Base-by-base conservation (phyloP, 106 monocot species). In the Dendrobium catenatum region DNA sequence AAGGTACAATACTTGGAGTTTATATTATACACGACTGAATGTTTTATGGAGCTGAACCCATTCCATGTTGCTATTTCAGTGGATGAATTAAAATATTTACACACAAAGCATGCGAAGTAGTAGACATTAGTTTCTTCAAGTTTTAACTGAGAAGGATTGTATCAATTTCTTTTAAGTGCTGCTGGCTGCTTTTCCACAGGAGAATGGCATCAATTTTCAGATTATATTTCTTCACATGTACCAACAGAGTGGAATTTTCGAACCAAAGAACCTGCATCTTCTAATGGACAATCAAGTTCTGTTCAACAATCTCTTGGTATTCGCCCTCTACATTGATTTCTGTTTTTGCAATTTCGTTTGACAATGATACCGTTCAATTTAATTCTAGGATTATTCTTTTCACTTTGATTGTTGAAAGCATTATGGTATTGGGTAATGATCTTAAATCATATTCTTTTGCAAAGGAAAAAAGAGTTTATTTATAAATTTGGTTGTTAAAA, bases 131-230 rank as follows among this genome's bases (percentile, higher is more conserved):
- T n/a, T 10, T 61, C 22, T 10, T 22, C 5, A 61, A 61, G 61
- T 61, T 61, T 22, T 61, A 61, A 61, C 8, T 70, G 70, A 70
- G 17, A 70, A 70, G 10, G 33, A 2, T 37, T 70, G 31, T 33
- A 37, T 37, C 16, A 11, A 15, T 70, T 70, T 70, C 10, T 4
- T 31, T 29, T 37, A 70, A 70, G 37, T 37, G 15, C 15, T 10
- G 3, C 37, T 70, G 37, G 3, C 37, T 70, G 37, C 11, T 76
- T 47, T 51, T 51, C 27, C 4, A 2, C 76, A 76, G 76, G 76
- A 48, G 76, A 76, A 76, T 76, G 76, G 76, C 22, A 76, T 49
- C 76, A 76, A 15, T 76, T 76, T 76, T 76, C 76, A 49, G 76
- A 76, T 76, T 48, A 76, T 49, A 49, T 76, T 51, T 76, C 76